Conservation (phyloP, 2,329 filamentous ascomycete species). For the Claviceps sp. region DNA sequence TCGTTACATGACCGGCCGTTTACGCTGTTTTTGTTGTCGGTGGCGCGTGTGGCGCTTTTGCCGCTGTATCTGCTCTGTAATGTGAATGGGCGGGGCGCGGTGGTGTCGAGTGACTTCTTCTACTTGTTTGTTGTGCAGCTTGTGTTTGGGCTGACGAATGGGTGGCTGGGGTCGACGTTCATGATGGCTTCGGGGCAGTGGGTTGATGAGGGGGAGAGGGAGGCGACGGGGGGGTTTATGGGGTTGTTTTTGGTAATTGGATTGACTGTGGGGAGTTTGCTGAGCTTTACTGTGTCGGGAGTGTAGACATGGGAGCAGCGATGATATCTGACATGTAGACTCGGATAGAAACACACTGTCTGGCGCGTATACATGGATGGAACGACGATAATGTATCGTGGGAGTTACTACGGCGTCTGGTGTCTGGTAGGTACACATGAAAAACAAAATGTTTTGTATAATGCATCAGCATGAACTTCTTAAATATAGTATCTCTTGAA, state of each 20-base stretch:
- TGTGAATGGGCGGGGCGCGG: slow-evolving; percentile 59
- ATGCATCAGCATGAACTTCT: too few species aligned
- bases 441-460: too few species aligned
- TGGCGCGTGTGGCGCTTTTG: slow-evolving; percentile 56
- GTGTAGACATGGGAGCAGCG: slow-evolving; percentile 6
- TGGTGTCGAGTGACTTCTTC: slow-evolving; percentile 69
- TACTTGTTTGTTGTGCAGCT: slow-evolving; percentile 77
- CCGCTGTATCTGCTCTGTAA: slow-evolving; percentile 89
- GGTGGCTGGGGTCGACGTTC: slow-evolving; percentile 71
- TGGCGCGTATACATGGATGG: too few species aligned
- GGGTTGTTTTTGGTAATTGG: slow-evolving; percentile 77
- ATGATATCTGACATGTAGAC: neutral
- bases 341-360: too few species aligned
- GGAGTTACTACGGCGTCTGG: too few species aligned
- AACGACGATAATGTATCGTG: too few species aligned
- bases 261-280: slow-evolving; percentile 68
- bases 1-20: slow-evolving; percentile 49
- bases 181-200: slow-evolving; percentile 84
- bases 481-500: too few species aligned
- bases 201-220: slow-evolving; percentile 70
- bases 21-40: slow-evolving; percentile 51
- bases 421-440: too few species aligned
- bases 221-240: slow-evolving; percentile 92
- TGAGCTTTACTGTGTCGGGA: slow-evolving; percentile 65
- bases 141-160: slow-evolving; percentile 72